Base-by-base conservation (phyloP, 306 rosid genomes). In the Glycine latifolia region DNA sequence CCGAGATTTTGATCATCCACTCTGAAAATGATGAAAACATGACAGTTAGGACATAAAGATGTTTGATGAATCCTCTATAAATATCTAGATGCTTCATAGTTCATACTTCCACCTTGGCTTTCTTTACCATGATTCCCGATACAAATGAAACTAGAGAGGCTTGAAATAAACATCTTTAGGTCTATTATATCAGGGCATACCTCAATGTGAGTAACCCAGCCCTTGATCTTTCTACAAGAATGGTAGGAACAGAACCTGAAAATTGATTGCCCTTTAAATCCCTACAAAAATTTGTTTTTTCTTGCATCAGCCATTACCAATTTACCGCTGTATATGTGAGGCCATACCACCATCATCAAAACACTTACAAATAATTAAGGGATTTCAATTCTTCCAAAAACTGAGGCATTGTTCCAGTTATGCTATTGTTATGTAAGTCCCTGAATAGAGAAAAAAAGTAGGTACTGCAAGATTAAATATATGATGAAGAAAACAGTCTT, bases 401-500 rank as follows among this genome's bases (percentile, higher is more conserved):
- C 49, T 44, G 84, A n/a, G 93, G 97, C 12, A 87, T 49, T 33
- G 88, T 11, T 82, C 97, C 93, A 31, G 82, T 75, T 80, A 90
- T 80, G 82, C 86, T 89, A 65, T 92, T 92, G 86, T 90, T 71
- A 6, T 87, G 82, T 49, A 90, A 84, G 86, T 92, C 93, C 87
- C 97, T 90, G 90, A 41, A 56, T 26, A 26, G 31, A 26, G 31
- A 67, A 71, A 81, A 6, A 48, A 20, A 31, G 72, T 35, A 13
- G 62, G 35, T 73, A 55, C 43, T 58, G 7, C 77, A 65, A 70
- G 63, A 26, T 47, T 43, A 41, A 49, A 37, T 69, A 41, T 53
- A 61, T 44, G 55, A 79, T 54, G 65, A 49, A 48, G 41, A 31
- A 82, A 75, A 60, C 2, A 6, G 8, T 53, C 10, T 79, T 81